These are phyloP conservation scores for Ballota nigra DNA, from an alignment of 257 asterid species.

Conservation along the genomic window DNA sequence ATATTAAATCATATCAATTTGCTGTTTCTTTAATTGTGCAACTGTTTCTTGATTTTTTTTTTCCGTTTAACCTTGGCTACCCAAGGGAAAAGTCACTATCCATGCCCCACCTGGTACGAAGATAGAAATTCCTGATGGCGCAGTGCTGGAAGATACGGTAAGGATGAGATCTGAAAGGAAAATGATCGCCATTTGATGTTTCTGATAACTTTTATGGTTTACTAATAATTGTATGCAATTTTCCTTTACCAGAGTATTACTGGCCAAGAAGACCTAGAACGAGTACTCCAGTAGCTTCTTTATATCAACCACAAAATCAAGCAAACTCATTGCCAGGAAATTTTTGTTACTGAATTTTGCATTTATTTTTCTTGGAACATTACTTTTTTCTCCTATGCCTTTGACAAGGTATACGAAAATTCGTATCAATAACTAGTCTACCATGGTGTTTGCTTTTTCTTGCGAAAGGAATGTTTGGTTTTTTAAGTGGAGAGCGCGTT, in stretches of 20 bases:
- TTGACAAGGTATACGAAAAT: too few species aligned
- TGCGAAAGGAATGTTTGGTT: background rate
- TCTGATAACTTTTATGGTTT: background rate
- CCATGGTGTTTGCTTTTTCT: background rate
- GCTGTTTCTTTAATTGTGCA: background rate
- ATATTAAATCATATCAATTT: background rate
- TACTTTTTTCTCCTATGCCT: background rate
- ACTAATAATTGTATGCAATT: background rate
- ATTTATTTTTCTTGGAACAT: constrained; percentile 11
- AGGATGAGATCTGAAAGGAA: constrained; percentile 9
- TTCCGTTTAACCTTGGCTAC: constrained; percentile 5
- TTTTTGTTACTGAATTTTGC: constrained; percentile 18
- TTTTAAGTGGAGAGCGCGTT: background rate
- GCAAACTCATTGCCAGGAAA: background rate
- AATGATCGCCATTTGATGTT: background rate
- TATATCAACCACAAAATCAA: background rate
- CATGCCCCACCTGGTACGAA: constrained; percentile 47
- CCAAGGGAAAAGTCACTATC: constrained; percentile 71
- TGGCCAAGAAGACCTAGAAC: constrained; percentile 38
- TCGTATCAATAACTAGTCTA: too few species aligned
- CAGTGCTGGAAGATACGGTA: constrained; percentile 71
- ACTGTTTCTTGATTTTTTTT: background rate
- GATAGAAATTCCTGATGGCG: constrained; percentile 63
- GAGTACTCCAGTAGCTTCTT: constrained; percentile 24
- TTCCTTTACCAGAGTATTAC: constrained; percentile 38